A percentile compares a stretch with the other conserved stretches of the same genome.
Evolutionary conservation across 768 basidiomycete genomes (phyloP).

Genomic region (Dictyophora rubrovolvata): DNA sequence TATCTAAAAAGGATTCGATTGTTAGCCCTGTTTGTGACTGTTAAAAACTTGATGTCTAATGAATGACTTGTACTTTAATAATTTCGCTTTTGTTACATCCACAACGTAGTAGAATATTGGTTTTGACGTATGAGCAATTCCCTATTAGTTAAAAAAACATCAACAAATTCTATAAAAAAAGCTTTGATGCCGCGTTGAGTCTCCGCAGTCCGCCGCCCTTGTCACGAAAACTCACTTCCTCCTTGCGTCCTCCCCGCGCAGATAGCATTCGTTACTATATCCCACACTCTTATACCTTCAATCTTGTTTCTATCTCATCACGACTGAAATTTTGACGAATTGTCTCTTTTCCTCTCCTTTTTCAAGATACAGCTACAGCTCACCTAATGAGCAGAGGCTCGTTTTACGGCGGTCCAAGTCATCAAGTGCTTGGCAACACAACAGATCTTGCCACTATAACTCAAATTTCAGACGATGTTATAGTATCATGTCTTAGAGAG

Average conservation of each 20-base stretch:
- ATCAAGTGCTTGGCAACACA: conserved; percentile 64
- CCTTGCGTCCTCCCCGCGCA: not conserved
- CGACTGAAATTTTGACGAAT: not conserved
- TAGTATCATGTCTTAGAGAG: conserved; percentile 77
- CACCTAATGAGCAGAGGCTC: conserved; percentile 9
- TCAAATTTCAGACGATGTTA: conserved; percentile 68
- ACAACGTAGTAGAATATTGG: not conserved
- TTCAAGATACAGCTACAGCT: not conserved
- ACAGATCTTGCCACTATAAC: conserved; percentile 60
- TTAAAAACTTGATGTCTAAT: not conserved
- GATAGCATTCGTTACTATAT: not conserved
- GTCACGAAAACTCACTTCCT: not conserved
- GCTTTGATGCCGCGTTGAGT: not conserved
- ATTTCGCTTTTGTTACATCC: not conserved
- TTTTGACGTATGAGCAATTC: too few relatives aligned
- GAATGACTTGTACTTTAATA: not conserved
- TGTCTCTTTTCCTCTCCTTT: not conserved
- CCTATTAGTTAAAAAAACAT: not conserved
- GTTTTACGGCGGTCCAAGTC: conserved; percentile 24
- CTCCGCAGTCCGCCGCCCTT: not conserved
- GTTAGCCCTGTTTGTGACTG: not conserved
- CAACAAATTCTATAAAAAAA: not conserved
- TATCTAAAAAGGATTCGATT: conserved; percentile 42
- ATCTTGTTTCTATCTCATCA: not conserved
- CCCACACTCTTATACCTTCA: not conserved